Conservation (phyloP, 306 rosid species). For the Hippophae gyantsensis region DNA sequence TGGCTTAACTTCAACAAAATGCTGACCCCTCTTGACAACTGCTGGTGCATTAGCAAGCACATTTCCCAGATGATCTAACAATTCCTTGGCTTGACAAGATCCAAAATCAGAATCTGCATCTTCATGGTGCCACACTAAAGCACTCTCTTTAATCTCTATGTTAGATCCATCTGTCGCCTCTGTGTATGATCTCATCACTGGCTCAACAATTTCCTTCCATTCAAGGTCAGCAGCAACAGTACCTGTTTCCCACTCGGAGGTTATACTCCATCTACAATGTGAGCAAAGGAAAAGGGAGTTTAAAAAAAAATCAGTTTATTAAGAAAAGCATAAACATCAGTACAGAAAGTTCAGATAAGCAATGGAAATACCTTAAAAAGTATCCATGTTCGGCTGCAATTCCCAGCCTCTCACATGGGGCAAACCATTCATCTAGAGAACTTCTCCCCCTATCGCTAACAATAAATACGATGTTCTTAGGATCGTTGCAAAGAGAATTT, state of each 20-base stretch:
- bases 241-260: slow-evolving; percentile 50
- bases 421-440: slow-evolving; percentile 58
- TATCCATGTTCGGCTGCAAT: slow-evolving; percentile 92
- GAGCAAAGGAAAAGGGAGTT: slow-evolving; percentile 1
- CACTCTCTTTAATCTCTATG: slow-evolving; percentile 68
- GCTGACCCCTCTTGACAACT: slow-evolving; percentile 49
- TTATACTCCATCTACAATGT: slow-evolving; percentile 50
- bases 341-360: background rate
- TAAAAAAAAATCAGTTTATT: no score
- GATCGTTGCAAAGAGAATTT: slow-evolving; percentile 56
- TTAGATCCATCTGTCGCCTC: slow-evolving; percentile 59
- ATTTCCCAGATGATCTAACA: slow-evolving; percentile 54
- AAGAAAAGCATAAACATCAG: background rate
- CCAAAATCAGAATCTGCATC: slow-evolving; percentile 53
- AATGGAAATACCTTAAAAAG: slow-evolving; percentile 47
- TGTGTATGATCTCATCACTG: slow-evolving; percentile 51
- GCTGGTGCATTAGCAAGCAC: slow-evolving; percentile 63
- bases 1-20: slow-evolving; percentile 61
- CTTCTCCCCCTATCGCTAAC: slow-evolving; percentile 70
- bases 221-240: slow-evolving; percentile 22
- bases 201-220: slow-evolving; percentile 57
- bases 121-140: slow-evolving; percentile 62
- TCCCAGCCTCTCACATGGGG: slow-evolving; percentile 71
- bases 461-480: slow-evolving; percentile 63
- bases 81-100: slow-evolving; percentile 55